Percentiles rank a stretch among this genome's conserved stretches.
Evolutionary conservation across 2,329 filamentous ascomycete genomes (phyloP).

Genomic region (Tetracladium maxilliforme): DNA sequence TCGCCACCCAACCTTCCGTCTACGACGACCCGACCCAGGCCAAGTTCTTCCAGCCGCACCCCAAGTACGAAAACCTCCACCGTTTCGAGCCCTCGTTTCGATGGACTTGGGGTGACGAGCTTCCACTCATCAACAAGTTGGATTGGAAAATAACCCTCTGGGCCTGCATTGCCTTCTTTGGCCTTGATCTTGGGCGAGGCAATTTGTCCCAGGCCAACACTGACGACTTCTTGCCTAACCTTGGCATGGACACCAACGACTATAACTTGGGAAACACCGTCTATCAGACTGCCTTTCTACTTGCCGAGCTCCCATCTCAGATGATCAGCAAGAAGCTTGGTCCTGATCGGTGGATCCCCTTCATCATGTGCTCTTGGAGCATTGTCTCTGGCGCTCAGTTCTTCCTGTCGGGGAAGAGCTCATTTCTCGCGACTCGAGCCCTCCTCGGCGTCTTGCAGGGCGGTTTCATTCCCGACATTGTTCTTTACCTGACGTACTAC

Average conservation of each 20-base stretch:
- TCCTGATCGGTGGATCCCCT: conserved; percentile 34
- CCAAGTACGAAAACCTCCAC: conserved; percentile 19
- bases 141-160: conserved; percentile 33
- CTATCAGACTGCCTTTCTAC: conserved; percentile 23
- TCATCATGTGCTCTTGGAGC: conserved; percentile 15
- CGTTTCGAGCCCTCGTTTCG: conserved; percentile 19
- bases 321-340: conserved; percentile 30
- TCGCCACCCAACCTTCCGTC: too few relatives aligned
- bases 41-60: conserved; percentile 10
- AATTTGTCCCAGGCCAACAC: conserved; percentile 23
- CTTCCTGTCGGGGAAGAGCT: conserved; percentile 11
- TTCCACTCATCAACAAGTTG: conserved; percentile 21
- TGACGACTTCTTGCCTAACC: conserved; percentile 14
- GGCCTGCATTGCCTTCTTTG: conserved; percentile 38
- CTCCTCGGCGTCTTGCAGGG: conserved; percentile 12
- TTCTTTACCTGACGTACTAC: conserved; percentile 12
- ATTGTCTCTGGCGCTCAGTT: conserved; percentile 20
- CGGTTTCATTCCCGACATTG: conserved; percentile 15
- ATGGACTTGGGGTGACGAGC: conserved; percentile 21
- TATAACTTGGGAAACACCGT: conserved; percentile 16
- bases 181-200: conserved; percentile 31
- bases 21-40: conserved; percentile 9
- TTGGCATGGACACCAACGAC: too few relatives aligned
- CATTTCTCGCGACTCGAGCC: conserved; percentile 8
- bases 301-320: conserved; percentile 31